Conservation (phyloP, 2,329 filamentous ascomycete species). For the Sordariomycetes sp. region DNA sequence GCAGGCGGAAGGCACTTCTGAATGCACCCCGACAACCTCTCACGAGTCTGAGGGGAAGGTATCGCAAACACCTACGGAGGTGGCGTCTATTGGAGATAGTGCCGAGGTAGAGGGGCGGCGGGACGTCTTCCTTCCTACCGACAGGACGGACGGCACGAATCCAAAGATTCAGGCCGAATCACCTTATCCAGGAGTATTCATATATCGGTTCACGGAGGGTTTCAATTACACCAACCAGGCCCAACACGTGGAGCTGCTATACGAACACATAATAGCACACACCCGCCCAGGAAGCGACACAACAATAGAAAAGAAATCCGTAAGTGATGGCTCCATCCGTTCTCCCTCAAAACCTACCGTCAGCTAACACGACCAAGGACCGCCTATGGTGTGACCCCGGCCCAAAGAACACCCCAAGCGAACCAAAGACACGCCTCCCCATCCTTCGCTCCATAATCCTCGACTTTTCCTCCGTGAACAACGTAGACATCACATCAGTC, state of each 20-base stretch:
- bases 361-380: neutral
- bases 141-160: constrained; percentile 28
- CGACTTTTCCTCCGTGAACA: constrained; percentile 41
- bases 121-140: constrained; percentile 24
- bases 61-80: neutral
- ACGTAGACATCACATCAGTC: constrained; percentile 40
- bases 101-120: constrained; percentile 8
- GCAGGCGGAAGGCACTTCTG: neutral
- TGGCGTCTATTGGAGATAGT: neutral
- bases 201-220: constrained; percentile 37
- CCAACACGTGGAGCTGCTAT: constrained; percentile 28
- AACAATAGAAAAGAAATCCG: constrained; percentile 18
- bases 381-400: constrained; percentile 3
- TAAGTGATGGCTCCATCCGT: neutral
- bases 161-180: constrained; percentile 24
- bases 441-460: constrained; percentile 30
- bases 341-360: neutral
- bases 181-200: constrained; percentile 33
- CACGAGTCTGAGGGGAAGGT: neutral
- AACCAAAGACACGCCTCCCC: neutral
- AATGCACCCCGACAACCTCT: neutral
- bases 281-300: constrained; percentile 25
- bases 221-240: constrained; percentile 39
- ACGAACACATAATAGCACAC: constrained; percentile 22
- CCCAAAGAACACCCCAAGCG: neutral